Evolutionary conservation across 164 flowering plant species (phyloP), one percentile per base, ranked within the genome.

Genomic region (Annona squamosa): DNA sequence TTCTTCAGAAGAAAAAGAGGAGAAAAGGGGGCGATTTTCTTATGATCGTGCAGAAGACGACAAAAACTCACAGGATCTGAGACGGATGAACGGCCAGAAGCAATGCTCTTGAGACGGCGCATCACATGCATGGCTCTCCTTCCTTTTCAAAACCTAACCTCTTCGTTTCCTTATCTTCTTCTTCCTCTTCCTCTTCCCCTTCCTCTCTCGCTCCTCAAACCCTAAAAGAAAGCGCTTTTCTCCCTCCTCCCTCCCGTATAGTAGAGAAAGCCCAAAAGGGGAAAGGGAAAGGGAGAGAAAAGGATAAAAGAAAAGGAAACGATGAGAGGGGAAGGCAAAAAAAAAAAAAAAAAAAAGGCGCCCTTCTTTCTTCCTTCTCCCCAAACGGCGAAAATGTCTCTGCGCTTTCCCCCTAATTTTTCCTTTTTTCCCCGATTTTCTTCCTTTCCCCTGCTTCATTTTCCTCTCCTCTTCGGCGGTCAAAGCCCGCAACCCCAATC

Each of bases 21-120:
- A 63, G 10, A 63, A 63, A 4, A 0, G 12, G 37, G 37, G 37
- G 37, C 37, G 37, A 26, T 26, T 26, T 26, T 26, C 37, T 26
- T 26, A 26, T 26, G 37, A 26, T 26, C 37, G 1, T 26, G 37
- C 37, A 26, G 48, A 5, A 48, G 4, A 69, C 9, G 56, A 26
- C 42, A 4, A 62, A 52, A 74, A 75, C 85, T 81, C 81, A 93
- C 97, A 3, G 91, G 90, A 86, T 91, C 97, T 66, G 97, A 93
- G 74, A 91, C 73, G 42, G 96, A 93, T 43, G 95, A 81, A 45
- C 98, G 90, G 57, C 97, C 98, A 63, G 98, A 93, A 64, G 98
- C 94, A 82, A 90, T 84, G 86, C 94, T 93, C 82, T 90, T 93
- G 61, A 93, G 80, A 13, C 98, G 85, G 43, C 95, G 91, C 95